Conservation (phyloP, 2,329 filamentous ascomycete species). For the Aspergillus novoparasiticus region DNA sequence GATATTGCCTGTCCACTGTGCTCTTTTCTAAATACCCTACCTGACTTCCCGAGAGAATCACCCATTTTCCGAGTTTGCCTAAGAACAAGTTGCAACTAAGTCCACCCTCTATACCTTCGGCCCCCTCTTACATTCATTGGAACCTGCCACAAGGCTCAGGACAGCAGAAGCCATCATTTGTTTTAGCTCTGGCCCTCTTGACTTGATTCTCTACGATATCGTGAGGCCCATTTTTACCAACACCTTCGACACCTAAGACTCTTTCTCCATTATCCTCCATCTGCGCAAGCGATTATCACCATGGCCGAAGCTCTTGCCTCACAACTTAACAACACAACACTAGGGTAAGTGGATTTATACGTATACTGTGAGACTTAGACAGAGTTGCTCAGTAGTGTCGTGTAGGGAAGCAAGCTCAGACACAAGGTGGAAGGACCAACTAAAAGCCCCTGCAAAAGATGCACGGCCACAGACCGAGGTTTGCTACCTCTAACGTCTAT, state of each 20-base stretch:
- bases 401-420: conserved; percentile 43
- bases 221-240: not conserved
- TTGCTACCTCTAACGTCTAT: conserved; percentile 17
- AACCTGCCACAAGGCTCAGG: not conserved
- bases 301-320: conserved; percentile 50
- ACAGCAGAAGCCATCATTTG: not conserved
- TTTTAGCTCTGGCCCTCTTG: no score
- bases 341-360: conserved; percentile 38
- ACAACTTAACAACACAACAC: conserved; percentile 48
- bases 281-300: conserved; percentile 23
- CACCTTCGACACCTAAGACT: not conserved
- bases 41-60: not conserved
- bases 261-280: conserved; percentile 1
- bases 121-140: not conserved
- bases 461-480: conserved; percentile 54
- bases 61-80: not conserved
- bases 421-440: conserved; percentile 47
- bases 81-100: not conserved
- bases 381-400: conserved; percentile 18
- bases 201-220: not conserved
- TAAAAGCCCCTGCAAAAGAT: conserved; percentile 52
- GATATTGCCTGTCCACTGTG: not conserved
- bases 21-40: not conserved
- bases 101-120: not conserved
- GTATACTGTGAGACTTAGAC: not conserved